phyloP scores from a whole-genome alignment of 345 rosid species.

The Ricinus communis region DNA sequence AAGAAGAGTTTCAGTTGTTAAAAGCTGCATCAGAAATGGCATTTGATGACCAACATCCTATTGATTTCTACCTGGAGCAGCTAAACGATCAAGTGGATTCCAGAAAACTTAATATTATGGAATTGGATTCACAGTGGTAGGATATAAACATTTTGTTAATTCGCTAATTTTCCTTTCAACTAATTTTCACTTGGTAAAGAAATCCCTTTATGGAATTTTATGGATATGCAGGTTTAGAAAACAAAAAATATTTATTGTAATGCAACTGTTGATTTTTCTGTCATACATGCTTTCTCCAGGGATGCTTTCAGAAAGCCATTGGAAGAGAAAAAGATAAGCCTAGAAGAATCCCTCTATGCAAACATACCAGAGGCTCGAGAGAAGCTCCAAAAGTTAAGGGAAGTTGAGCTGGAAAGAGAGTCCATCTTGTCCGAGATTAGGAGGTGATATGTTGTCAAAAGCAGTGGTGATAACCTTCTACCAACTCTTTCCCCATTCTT shows the following conservation, averaged over 20 bases:
- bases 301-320: constrained; percentile 46
- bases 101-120: constrained; percentile 39
- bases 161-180: not conserved
- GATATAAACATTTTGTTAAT: constrained; percentile 11
- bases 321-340: constrained; percentile 56
- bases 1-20: constrained; percentile 52
- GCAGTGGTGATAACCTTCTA: not conserved
- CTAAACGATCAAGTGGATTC: constrained; percentile 45
- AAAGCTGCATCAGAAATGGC: constrained; percentile 57
- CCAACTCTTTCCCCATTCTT: constrained; percentile 4
- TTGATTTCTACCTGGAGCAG: constrained; percentile 49
- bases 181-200: constrained; percentile 8
- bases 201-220: not conserved
- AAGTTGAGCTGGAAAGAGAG: constrained; percentile 48
- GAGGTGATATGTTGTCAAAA: constrained; percentile 43
- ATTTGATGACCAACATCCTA: constrained; percentile 43
- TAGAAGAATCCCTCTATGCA: constrained; percentile 55
- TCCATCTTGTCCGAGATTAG: constrained; percentile 52
- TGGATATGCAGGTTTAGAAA: not conserved
- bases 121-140: constrained; percentile 58
- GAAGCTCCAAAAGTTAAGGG: constrained; percentile 56
- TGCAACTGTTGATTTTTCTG: constrained; percentile 5
- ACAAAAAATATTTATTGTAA: not conserved
- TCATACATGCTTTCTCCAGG: constrained; percentile 38
- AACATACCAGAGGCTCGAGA: constrained; percentile 50